Conservation (phyloP, 2,329 filamentous ascomycete genomes). For the Phaeophleospora eucalypticola region DNA sequence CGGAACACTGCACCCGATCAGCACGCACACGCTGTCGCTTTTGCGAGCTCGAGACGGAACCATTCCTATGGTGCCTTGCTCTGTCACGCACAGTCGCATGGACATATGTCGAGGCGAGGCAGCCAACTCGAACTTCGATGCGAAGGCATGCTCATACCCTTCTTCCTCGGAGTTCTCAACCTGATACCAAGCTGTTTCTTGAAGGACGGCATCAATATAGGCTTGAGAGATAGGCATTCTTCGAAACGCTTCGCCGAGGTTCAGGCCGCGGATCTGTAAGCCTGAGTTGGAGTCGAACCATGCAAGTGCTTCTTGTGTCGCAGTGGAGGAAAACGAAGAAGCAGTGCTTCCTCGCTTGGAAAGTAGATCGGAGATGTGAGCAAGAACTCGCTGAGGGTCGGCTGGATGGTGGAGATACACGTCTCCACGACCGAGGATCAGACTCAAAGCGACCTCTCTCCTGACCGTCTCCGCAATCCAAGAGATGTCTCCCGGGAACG, state of each 20-base stretch:
- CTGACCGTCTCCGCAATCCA: not conserved
- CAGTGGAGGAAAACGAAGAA: too few species aligned
- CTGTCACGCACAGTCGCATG: not conserved
- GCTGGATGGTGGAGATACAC: not conserved
- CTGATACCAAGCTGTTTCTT: not conserved
- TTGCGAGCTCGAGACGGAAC: not conserved
- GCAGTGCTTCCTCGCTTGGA: too few species aligned
- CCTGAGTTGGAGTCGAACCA: not conserved
- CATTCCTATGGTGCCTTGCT: not conserved
- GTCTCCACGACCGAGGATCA: not conserved
- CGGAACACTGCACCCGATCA: not conserved
- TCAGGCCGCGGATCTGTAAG: not conserved
- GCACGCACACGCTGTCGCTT: not conserved
- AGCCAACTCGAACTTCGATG: not conserved
- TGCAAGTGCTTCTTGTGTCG: not conserved
- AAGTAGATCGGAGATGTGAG: not conserved
- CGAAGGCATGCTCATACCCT: not conserved
- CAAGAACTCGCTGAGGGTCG: not conserved
- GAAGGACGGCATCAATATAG: not conserved
- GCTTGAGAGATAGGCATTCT: not conserved
- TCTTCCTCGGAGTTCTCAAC: not conserved
- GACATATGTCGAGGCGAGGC: not conserved
- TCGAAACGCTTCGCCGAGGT: not conserved
- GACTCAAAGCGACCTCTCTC: not conserved
- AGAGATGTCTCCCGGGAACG: not conserved